Conservation (phyloP, 768 basidiomycete genomes). For the Suillus occidentalis region DNA sequence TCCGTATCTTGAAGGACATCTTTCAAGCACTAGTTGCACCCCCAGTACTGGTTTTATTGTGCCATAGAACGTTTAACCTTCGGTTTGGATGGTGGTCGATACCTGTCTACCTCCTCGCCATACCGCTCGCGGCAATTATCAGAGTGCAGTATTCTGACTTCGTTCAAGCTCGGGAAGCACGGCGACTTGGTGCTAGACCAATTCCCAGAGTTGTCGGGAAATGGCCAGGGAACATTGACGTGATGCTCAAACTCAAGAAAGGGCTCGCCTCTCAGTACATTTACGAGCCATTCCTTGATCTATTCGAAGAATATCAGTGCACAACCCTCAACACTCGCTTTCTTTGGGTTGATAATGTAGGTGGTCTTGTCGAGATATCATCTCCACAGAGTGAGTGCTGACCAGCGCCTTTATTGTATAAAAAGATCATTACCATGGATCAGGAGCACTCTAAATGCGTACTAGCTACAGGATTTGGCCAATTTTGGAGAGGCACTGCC, state of each 20-base stretch:
- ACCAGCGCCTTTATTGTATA: not conserved
- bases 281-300: conserved; percentile 59
- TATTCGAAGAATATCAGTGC: conserved; percentile 69
- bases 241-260: conserved; percentile 55
- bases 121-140: conserved; percentile 40
- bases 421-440: conserved; percentile 73
- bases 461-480: conserved; percentile 61
- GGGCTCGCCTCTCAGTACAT: conserved; percentile 61
- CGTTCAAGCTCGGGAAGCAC: conserved; percentile 44
- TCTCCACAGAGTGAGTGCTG: not conserved
- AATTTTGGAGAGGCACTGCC: conserved; percentile 64
- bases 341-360: conserved; percentile 67
- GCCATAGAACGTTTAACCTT: conserved; percentile 28
- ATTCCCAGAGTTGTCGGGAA: conserved; percentile 63
- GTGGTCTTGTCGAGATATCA: conserved; percentile 23
- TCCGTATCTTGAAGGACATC: conserved; percentile 50
- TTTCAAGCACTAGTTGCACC: conserved; percentile 42
- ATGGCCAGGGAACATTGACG: conserved; percentile 79
- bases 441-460: conserved; percentile 67
- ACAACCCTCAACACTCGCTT: conserved; percentile 70
- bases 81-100: conserved; percentile 37
- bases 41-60: conserved; percentile 34
- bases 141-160: conserved; percentile 37
- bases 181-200: conserved; percentile 46
- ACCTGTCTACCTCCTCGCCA: conserved; percentile 41